These are phyloP conservation scores for Phialocephala sp. DNA, from an alignment of 2,329 filamentous ascomycete genomes.

Conservation along the genomic window DNA sequence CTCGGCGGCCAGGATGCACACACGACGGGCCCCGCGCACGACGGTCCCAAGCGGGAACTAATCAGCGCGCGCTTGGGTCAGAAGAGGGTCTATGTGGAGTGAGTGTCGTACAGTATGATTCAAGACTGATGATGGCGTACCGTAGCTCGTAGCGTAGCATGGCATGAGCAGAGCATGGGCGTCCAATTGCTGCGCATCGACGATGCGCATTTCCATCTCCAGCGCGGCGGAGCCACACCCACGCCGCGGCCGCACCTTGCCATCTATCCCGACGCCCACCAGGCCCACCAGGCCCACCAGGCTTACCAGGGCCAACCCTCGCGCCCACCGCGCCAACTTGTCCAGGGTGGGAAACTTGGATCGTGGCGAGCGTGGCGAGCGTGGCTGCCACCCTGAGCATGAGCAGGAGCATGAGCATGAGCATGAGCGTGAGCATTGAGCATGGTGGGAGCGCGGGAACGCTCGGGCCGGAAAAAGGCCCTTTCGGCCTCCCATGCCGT, in stretches of 20 bases:
- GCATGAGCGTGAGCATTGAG: too few relatives aligned
- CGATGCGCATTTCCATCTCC: neutral
- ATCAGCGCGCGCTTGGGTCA: neutral
- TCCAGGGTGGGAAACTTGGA: neutral
- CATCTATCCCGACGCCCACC: neutral
- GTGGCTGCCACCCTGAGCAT: too few relatives aligned
- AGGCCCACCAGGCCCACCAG: too few relatives aligned
- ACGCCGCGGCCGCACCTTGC: neutral
- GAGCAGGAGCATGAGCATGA: too few relatives aligned
- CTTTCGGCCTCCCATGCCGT: neutral
- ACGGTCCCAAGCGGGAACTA: neutral
- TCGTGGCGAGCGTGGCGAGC: too few relatives aligned
- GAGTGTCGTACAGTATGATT: neutral
- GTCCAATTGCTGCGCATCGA: conserved; percentile 4
- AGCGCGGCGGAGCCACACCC: neutral
- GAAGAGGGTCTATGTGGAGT: conserved; percentile 5
- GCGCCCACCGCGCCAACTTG: neutral
- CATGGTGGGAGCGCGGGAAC: too few relatives aligned
- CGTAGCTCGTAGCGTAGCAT: neutral
- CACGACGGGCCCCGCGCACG: neutral
- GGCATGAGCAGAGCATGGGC: neutral
- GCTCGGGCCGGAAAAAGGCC: conserved; percentile 17
- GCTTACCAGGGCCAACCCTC: too few relatives aligned
- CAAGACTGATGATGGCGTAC: neutral
- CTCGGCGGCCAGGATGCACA: neutral